These are phyloP conservation scores for Schizonepeta tenuifolia DNA, from an alignment of 257 asterid species.

Conservation along the genomic window DNA sequence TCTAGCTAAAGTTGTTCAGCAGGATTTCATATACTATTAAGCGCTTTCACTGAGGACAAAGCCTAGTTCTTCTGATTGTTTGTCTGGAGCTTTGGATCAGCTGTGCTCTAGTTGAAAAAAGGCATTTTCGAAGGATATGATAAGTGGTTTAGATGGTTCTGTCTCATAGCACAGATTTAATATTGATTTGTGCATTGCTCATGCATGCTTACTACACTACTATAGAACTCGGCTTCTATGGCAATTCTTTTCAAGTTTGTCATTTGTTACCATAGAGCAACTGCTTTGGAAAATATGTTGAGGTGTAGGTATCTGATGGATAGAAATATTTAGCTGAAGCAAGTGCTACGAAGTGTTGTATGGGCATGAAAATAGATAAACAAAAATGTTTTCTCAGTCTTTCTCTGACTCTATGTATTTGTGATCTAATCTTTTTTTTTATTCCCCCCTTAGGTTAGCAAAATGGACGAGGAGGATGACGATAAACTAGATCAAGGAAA, in stretches of 20 bases:
- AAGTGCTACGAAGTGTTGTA: conserved; percentile 9
- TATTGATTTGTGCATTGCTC: neutral
- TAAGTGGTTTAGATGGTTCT: neutral
- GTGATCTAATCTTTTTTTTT: conserved; percentile 14
- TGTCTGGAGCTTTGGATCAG: neutral
- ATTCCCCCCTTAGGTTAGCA: conserved; percentile 38
- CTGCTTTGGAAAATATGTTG: conserved; percentile 14
- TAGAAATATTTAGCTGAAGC: conserved; percentile 32
- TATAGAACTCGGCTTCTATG: neutral
- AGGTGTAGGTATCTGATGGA: conserved; percentile 32
- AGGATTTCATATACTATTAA: neutral
- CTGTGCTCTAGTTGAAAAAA: conserved; percentile 4
- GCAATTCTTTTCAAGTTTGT: neutral
- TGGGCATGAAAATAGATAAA: conserved; percentile 23
- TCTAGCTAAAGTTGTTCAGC: neutral
- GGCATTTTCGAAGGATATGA: neutral
- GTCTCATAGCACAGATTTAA: neutral
- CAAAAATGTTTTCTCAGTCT: conserved; percentile 9
- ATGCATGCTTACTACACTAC: neutral
- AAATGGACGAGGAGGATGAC: conserved; percentile 44
- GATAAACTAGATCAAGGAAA: conserved; percentile 44
- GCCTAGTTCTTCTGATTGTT: neutral
- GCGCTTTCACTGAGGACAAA: too few relatives aligned
- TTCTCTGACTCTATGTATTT: conserved; percentile 3
- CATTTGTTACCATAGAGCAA: neutral